A percentile compares a stretch with the other conserved stretches of the same genome.
Evolutionary conservation across 768 basidiomycete genomes (phyloP).

Genomic region (Lactifluus volemus): DNA sequence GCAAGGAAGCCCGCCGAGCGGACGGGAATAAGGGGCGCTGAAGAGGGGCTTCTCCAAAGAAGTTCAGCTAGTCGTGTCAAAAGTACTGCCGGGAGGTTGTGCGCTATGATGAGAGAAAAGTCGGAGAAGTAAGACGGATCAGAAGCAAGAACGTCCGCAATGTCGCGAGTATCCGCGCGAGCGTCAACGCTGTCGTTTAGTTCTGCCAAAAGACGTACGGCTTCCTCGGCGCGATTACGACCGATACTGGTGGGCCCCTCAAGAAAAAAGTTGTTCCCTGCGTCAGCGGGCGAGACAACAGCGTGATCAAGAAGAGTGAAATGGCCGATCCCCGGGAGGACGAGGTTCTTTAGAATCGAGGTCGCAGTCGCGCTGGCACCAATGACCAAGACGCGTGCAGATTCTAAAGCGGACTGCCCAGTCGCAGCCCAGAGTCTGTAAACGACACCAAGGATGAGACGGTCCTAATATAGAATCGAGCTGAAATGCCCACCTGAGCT

Average conservation of each 20-base stretch:
- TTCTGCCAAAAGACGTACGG: constrained; percentile 67
- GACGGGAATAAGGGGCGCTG: constrained; percentile 66
- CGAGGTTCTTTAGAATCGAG: constrained; percentile 90
- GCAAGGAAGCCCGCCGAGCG: constrained; percentile 86
- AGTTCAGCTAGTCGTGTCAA: constrained; percentile 53
- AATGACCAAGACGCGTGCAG: constrained; percentile 72
- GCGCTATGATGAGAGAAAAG: constrained; percentile 77
- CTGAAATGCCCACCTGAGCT: constrained; percentile 58
- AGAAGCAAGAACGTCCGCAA: constrained; percentile 49
- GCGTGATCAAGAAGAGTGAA: constrained; percentile 82
- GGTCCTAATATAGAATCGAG: neutral
- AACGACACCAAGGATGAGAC: neutral
- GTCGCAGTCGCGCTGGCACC: constrained; percentile 78
- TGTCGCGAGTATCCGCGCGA: constrained; percentile 43
- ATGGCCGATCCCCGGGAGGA: constrained; percentile 91
- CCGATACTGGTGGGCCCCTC: constrained; percentile 69
- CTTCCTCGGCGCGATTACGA: constrained; percentile 69
- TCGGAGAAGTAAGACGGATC: constrained; percentile 46
- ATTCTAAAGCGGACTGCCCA: constrained; percentile 85
- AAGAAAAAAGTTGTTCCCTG: constrained; percentile 96
- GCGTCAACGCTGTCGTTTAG: constrained; percentile 86
- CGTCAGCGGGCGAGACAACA: constrained; percentile 59
- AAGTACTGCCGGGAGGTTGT: constrained; percentile 56
- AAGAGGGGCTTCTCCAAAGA: constrained; percentile 56
- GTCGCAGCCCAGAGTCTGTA: constrained; percentile 85